Percentiles rank a stretch among this genome's conserved stretches.
phyloP scores from a whole-genome alignment of 805 yeast species.

The Wickerhamiella alocasiicola region DNA sequence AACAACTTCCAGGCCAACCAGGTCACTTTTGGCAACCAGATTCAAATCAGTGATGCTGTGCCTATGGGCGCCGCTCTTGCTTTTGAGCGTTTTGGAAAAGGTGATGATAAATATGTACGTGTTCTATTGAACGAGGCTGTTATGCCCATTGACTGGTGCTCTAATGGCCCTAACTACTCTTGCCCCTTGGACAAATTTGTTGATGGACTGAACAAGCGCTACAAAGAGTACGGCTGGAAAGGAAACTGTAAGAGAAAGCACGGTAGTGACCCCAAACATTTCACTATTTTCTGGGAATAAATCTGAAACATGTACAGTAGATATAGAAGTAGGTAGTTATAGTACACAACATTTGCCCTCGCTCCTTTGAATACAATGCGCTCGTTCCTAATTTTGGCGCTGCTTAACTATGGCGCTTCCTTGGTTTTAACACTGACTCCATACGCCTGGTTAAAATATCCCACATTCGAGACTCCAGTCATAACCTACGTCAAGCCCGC shows the following conservation, averaged over 20 bases:
- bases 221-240: background rate
- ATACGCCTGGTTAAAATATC: no score
- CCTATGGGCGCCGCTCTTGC: slow-evolving; percentile 49
- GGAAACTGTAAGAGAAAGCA: slow-evolving; percentile 2
- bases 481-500: no score
- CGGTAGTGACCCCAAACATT: background rate
- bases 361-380: no score
- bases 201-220: slow-evolving; percentile 9
- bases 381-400: no score
- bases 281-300: slow-evolving; percentile 6
- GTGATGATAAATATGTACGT: slow-evolving; percentile 31
- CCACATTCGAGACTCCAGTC: no score
- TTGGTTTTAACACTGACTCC: no score
- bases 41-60: slow-evolving; percentile 35
- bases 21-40: slow-evolving; percentile 37
- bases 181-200: slow-evolving; percentile 31
- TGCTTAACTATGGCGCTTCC: no score
- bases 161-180: slow-evolving; percentile 43
- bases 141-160: slow-evolving; percentile 37
- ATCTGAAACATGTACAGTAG: background rate
- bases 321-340: background rate
- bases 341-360: background rate
- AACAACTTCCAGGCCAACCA: slow-evolving; percentile 33
- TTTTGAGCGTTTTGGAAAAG: slow-evolving; percentile 38
- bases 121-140: slow-evolving; percentile 43